Conservation (phyloP, 2,329 filamentous ascomycete species). For the Sporothrix protearum region DNA sequence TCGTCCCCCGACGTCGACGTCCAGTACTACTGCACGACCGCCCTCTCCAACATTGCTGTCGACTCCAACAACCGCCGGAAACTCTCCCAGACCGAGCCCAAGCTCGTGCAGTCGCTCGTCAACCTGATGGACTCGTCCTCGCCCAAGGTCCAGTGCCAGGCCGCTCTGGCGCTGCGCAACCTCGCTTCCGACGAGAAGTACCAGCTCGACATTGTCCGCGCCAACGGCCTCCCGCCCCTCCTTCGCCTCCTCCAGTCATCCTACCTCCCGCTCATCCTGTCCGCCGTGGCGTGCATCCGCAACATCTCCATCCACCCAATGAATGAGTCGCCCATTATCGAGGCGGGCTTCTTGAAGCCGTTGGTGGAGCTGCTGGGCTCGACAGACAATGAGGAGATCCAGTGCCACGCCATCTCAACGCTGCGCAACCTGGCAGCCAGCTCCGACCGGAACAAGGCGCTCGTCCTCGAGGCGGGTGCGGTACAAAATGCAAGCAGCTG, state of each 20-base stretch:
- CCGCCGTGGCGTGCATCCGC: slow-evolving; percentile 94
- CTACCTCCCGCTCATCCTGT: slow-evolving; percentile 91
- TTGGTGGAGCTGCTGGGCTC: slow-evolving; percentile 90
- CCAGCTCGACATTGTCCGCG: slow-evolving; percentile 92
- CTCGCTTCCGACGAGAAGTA: slow-evolving; percentile 98
- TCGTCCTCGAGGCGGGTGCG: slow-evolving; percentile 93
- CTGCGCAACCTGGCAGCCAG: slow-evolving; percentile 92
- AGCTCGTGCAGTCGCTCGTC: slow-evolving; percentile 88
- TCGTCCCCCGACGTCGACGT: slow-evolving; percentile 93
- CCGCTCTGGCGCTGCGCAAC: slow-evolving; percentile 88
- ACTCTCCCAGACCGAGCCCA: slow-evolving; percentile 83
- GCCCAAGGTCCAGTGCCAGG: slow-evolving; percentile 96
- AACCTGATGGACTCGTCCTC: slow-evolving; percentile 97
- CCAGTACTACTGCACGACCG: slow-evolving; percentile 98
- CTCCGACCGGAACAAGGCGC: slow-evolving; percentile 94
- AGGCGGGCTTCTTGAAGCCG: slow-evolving; percentile 91
- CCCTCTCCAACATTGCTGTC: slow-evolving; percentile 96
- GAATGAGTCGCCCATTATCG: slow-evolving; percentile 98
- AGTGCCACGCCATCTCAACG: slow-evolving; percentile 97
- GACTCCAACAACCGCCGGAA: slow-evolving; percentile 87
- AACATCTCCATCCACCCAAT: slow-evolving; percentile 98
- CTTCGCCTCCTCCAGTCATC: slow-evolving; percentile 89
- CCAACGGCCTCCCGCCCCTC: slow-evolving; percentile 78
- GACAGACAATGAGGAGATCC: slow-evolving; percentile 97
- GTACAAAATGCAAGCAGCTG: slow-evolving; percentile 97